Evolutionary conservation across 495 filamentous ascomycete genomes (phyloP).

Genomic region (Talaromyces liani): DNA sequence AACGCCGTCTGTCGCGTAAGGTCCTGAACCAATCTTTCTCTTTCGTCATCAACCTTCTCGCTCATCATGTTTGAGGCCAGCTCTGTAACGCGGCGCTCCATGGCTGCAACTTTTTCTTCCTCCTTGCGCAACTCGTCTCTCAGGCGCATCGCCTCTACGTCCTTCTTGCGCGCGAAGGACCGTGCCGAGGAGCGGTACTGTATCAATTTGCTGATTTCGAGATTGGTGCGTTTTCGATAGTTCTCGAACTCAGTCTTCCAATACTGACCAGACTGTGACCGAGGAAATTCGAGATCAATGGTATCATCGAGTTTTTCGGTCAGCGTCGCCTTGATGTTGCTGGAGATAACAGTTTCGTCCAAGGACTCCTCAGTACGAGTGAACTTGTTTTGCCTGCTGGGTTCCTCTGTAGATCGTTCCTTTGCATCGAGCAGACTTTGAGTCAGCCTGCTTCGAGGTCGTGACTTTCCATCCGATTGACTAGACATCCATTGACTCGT

Average conservation of each 20-base stretch:
- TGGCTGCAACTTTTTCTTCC: conserved; percentile 43
- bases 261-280: conserved; percentile 79
- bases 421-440: conserved; percentile 39
- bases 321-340: neutral
- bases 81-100: conserved; percentile 51
- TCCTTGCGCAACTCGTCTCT: conserved; percentile 63
- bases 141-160: conserved; percentile 67
- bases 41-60: conserved; percentile 37
- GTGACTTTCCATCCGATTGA: conserved; percentile 40
- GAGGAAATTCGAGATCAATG: conserved; percentile 69
- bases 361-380: conserved; percentile 16
- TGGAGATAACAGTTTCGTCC: neutral
- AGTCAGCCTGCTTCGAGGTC: conserved; percentile 38
- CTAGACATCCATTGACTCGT: conserved; percentile 56
- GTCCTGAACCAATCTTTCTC: conserved; percentile 46
- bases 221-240: conserved; percentile 71
- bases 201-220: conserved; percentile 69
- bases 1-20: conserved; percentile 60
- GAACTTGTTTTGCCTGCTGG: conserved; percentile 4
- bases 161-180: conserved; percentile 84
- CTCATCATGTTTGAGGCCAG: conserved; percentile 48
- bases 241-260: conserved; percentile 89
- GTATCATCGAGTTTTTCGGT: conserved; percentile 53
- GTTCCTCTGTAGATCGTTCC: conserved; percentile 25
- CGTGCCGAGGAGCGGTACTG: conserved; percentile 79